Evolutionary conservation across 768 basidiomycete genomes (phyloP).

Genomic region (Tulasnella sp.): DNA sequence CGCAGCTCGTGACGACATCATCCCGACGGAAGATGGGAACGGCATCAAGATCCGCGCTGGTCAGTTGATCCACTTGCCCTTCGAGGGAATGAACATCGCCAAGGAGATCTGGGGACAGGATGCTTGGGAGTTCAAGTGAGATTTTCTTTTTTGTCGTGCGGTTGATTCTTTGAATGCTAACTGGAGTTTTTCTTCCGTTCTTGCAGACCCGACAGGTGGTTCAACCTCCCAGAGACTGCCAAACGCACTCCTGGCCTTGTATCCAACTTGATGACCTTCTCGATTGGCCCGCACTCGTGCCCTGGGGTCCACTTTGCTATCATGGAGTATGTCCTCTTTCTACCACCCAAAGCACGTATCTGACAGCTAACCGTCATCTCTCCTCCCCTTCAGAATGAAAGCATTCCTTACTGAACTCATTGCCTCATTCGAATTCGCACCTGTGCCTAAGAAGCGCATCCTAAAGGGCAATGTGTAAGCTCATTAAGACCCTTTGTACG

Average conservation of each 20-base stretch:
- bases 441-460: conserved; percentile 51
- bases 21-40: conserved; percentile 64
- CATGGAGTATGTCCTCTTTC: conserved; percentile 48
- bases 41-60: conserved; percentile 57
- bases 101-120: conserved; percentile 74
- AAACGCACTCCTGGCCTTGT: conserved; percentile 55
- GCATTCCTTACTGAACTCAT: conserved; percentile 66
- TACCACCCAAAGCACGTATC: background rate
- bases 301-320: conserved; percentile 78
- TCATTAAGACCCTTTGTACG: background rate
- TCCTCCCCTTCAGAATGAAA: conserved; percentile 46
- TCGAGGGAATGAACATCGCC: conserved; percentile 78
- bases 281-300: conserved; percentile 77
- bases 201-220: conserved; percentile 75
- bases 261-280: conserved; percentile 54
- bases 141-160: background rate
- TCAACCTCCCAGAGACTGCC: conserved; percentile 66
- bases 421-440: conserved; percentile 60
- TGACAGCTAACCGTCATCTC: background rate
- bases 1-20: conserved; percentile 70
- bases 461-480: conserved; percentile 62
- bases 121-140: conserved; percentile 78
- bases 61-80: conserved; percentile 68
- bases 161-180: conserved; percentile 21
- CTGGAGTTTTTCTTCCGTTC: background rate